A percentile compares a stretch with the other conserved stretches of the same genome.
phyloP scores from a whole-genome alignment of 2,329 filamentous ascomycete species.

The Microcera coccophila region DNA sequence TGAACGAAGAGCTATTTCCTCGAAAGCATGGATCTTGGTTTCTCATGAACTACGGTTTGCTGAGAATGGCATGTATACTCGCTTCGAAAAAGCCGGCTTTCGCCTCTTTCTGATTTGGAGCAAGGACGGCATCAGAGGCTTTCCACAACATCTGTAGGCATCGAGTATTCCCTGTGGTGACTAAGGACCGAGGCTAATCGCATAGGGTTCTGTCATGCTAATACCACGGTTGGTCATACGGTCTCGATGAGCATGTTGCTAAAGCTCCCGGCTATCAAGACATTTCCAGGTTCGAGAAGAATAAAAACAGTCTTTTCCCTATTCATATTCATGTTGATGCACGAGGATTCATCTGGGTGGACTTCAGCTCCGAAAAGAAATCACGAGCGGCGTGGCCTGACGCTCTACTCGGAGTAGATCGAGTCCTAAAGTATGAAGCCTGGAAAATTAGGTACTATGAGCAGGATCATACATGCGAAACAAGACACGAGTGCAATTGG shows the following conservation, averaged over 20 bases:
- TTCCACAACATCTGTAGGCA: too few relatives aligned
- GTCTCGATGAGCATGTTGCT: slow-evolving; percentile 51
- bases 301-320: slow-evolving; percentile 50
- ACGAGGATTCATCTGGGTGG: slow-evolving; percentile 57
- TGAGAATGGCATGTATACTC: too few relatives aligned
- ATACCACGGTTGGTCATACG: slow-evolving; percentile 61
- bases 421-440: slow-evolving; percentile 38
- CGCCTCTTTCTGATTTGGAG: too few relatives aligned
- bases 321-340: slow-evolving; percentile 49
- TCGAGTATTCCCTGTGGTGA: too few relatives aligned
- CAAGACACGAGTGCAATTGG: slow-evolving; percentile 55
- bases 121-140: too few relatives aligned
- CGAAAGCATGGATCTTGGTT: too few relatives aligned
- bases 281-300: slow-evolving; percentile 51
- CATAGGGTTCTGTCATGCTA: too few relatives aligned
- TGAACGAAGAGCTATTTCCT: too few relatives aligned
- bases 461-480: slow-evolving; percentile 54
- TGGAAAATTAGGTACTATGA: slow-evolving; percentile 49
- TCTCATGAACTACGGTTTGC: too few relatives aligned
- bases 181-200: too few relatives aligned
- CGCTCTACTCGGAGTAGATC: slow-evolving; percentile 45
- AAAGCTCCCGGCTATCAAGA: slow-evolving; percentile 57
- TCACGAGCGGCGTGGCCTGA: slow-evolving; percentile 49
- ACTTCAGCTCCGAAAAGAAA: slow-evolving; percentile 43
- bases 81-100: too few relatives aligned